Evolutionary conservation across 2,329 filamentous ascomycete genomes (phyloP), one percentile per base, ranked within the genome.

Genomic region (Thelonectria blattea): DNA sequence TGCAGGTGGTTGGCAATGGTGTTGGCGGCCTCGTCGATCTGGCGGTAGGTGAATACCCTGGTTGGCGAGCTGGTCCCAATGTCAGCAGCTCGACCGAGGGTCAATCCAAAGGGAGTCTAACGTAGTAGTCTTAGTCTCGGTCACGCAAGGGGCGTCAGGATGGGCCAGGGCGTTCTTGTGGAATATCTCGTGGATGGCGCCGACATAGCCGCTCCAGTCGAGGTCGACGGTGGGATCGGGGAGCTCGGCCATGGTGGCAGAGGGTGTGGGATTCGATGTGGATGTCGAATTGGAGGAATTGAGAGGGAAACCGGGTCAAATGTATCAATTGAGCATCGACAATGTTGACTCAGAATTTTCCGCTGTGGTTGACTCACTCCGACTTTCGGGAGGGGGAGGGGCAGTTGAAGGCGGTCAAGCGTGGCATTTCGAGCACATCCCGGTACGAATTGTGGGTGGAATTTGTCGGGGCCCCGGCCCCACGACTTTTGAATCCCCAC

Each of bases 1-100:
- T 90, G 85, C 20, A 97, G 83, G 71, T 96, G 85, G 77, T 96
- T 88, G 27, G 92, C 91, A 7, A 97, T 76, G 18, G 86, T 83
- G 73, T 95, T 96, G 30, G 91, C 90, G 0, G 90, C 89, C 78
- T 97, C 91, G 72, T 93, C 85, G 72, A 97, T 45, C 24, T 56
- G 54, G 5, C 81, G 81, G 75, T 97, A 98, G 20, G 88, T 95
- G 76, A 95, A 97, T 50, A 77, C 78, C 65, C 91, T 83, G 27
- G 27, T 30, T 30, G 27, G 27, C 27, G 27, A 30, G 5, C 27
- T 30, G 5, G 8, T 30, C 2, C 27, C 5, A 30, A 30, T 10
- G 27, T 30, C 27, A 30, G 27, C 27, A 30, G 27, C 27, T 30
- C 8, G 27, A 30, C 27, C 8, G 5, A 6, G 27, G 27, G 27